Conservation (phyloP, 352 stramenopile species). For the Aphanomyces invadans region DNA sequence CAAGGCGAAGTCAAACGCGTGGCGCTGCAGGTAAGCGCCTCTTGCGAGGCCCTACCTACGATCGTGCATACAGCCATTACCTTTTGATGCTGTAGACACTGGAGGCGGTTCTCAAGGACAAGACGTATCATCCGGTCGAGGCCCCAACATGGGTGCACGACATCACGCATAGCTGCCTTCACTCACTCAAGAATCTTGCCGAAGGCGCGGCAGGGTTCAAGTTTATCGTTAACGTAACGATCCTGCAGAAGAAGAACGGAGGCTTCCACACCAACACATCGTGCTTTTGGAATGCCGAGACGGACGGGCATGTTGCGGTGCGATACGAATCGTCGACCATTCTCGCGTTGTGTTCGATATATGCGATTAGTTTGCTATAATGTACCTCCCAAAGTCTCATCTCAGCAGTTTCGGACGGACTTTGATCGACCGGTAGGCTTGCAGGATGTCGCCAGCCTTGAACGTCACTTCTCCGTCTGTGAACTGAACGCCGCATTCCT, state of each 20-base stretch:
- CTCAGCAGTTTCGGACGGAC: slow-evolving; percentile 18
- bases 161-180: slow-evolving; percentile 71
- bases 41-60: not conserved
- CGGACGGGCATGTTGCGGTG: slow-evolving; percentile 40
- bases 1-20: slow-evolving; percentile 85
- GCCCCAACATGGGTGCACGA: slow-evolving; percentile 72
- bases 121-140: slow-evolving; percentile 72
- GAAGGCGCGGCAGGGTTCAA: slow-evolving; percentile 84
- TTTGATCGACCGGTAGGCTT: slow-evolving; percentile 53
- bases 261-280: slow-evolving; percentile 81
- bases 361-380: slow-evolving; percentile 22
- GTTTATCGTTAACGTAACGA: slow-evolving; percentile 82
- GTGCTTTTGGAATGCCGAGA: slow-evolving; percentile 81
- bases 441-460: slow-evolving; percentile 91
- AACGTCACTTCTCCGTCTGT: slow-evolving; percentile 87
- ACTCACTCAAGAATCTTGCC: slow-evolving; percentile 75
- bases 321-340: slow-evolving; percentile 18
- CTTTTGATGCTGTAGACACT: slow-evolving; percentile 44
- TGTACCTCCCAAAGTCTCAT: not conserved
- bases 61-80: not conserved
- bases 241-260: slow-evolving; percentile 85
- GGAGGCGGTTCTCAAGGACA: slow-evolving; percentile 50
- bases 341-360: slow-evolving; percentile 10
- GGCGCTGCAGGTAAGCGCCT: slow-evolving; percentile 48
- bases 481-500: slow-evolving; percentile 97